phyloP scores from a whole-genome alignment of 202 grass and related monocot genomes.

The Carex sylvatica region DNA sequence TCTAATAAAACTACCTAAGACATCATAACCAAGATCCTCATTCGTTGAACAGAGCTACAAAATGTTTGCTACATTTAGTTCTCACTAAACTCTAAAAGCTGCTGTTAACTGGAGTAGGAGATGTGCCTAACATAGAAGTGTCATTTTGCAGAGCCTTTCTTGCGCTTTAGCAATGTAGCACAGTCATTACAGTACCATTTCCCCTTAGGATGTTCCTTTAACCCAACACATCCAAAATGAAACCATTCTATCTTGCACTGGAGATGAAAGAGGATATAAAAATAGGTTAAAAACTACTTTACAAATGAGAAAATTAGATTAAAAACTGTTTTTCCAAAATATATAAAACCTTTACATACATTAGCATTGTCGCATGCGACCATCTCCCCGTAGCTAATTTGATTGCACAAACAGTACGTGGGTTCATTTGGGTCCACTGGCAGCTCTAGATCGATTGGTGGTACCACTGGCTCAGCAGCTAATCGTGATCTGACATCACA shows the following conservation, averaged over 20 bases:
- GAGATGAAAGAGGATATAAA: not conserved
- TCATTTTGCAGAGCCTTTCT: slow-evolving; percentile 63
- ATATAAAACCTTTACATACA: slow-evolving; percentile 29
- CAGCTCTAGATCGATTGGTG: slow-evolving; percentile 73
- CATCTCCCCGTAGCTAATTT: slow-evolving; percentile 96
- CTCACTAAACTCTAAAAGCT: slow-evolving; percentile 2
- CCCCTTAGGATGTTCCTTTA: slow-evolving; percentile 90
- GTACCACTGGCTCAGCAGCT: slow-evolving; percentile 36
- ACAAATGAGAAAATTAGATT: not conserved
- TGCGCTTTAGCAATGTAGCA: slow-evolving; percentile 60
- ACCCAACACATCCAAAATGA: slow-evolving; percentile 76
- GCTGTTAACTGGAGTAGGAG: not conserved
- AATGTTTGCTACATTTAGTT: slow-evolving; percentile 6
- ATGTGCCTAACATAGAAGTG: slow-evolving; percentile 1
- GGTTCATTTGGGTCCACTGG: slow-evolving; percentile 97
- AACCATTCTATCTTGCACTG: slow-evolving; percentile 99
- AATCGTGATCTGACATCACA: slow-evolving; percentile 53
- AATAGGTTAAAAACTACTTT: not conserved
- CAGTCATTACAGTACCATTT: slow-evolving; percentile 92
- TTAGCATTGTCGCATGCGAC: slow-evolving; percentile 79
- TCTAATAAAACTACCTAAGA: not conserved
- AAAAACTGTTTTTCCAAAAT: not conserved
- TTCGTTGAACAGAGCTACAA: not conserved
- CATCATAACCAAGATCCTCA: not conserved
- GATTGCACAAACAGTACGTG: slow-evolving; percentile 89